A percentile compares a stretch with the other conserved stretches of the same genome.
Evolutionary conservation across 768 basidiomycete species (phyloP).

Genomic region (Mycena amicta): DNA sequence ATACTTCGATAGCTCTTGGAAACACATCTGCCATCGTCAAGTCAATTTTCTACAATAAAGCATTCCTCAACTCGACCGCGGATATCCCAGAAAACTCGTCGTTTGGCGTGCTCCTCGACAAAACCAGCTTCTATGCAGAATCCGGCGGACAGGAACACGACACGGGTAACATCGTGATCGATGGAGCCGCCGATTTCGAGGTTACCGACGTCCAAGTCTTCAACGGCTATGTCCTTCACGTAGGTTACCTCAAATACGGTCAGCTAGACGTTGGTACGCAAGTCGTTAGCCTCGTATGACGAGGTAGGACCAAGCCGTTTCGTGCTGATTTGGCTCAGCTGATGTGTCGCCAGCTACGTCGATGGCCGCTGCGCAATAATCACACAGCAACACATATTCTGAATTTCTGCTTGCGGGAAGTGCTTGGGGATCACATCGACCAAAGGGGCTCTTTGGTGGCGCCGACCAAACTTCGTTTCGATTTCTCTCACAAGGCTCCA

Average conservation of each 20-base stretch:
- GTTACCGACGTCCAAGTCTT: conserved; percentile 93
- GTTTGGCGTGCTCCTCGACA: conserved; percentile 89
- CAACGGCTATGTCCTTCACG: conserved; percentile 95
- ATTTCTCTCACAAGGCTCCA: conserved; percentile 96
- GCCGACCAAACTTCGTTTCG: conserved; percentile 93
- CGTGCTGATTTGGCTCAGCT: conserved; percentile 1
- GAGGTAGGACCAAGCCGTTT: conserved; percentile 54
- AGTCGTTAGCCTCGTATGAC: conserved; percentile 89
- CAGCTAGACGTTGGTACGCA: conserved; percentile 74
- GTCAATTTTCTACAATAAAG: conserved; percentile 81
- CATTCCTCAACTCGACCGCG: conserved; percentile 70
- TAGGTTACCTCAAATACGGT: conserved; percentile 89
- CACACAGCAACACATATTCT: conserved; percentile 99
- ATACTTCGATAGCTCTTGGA: conserved; percentile 76
- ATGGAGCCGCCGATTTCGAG: conserved; percentile 88
- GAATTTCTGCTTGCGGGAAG: conserved; percentile 90
- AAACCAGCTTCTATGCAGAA: conserved; percentile 96
- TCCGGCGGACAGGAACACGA: conserved; percentile 97
- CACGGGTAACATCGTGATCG: conserved; percentile 92
- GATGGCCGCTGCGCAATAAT: conserved; percentile 96
- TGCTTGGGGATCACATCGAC: conserved; percentile 96
- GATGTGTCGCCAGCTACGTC: conserved; percentile 62
- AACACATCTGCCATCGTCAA: conserved; percentile 77
- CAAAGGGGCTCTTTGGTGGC: conserved; percentile 98
- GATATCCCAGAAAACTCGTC: conserved; percentile 62